These are phyloP conservation scores for Cercospora beticola DNA, from an alignment of 2,329 filamentous ascomycete species.

Conservation along the genomic window DNA sequence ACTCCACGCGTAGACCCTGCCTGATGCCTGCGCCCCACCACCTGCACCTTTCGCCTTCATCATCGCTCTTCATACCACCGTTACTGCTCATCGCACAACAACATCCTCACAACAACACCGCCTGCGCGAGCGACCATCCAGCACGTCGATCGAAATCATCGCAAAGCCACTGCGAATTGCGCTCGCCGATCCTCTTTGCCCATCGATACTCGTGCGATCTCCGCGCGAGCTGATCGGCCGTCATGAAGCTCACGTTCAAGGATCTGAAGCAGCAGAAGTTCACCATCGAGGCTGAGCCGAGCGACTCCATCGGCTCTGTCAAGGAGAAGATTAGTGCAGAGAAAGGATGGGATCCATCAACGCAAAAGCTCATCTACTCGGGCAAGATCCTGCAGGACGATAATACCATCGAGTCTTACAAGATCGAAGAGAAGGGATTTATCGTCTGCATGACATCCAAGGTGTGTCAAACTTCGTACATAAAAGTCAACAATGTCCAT, in stretches of 20 bases:
- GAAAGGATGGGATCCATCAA: conserved; percentile 89
- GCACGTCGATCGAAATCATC: background rate
- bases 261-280: conserved; percentile 99
- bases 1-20: background rate
- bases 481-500: background rate
- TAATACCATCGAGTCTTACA: conserved; percentile 93
- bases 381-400: conserved; percentile 99
- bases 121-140: background rate
- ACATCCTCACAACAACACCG: background rate
- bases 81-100: background rate
- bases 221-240: conserved; percentile 19
- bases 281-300: conserved; percentile 88
- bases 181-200: background rate
- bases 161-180: background rate
- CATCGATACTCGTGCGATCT: background rate
- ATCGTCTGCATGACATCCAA: conserved; percentile 98
- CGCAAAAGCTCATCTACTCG: conserved; percentile 97
- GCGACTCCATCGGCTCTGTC: conserved; percentile 82
- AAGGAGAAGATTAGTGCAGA: conserved; percentile 90
- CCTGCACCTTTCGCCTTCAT: conserved; percentile 7
- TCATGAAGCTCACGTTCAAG: conserved; percentile 72
- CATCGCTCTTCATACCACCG: conserved; percentile 9
- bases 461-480: conserved; percentile 51
- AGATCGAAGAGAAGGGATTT: conserved; percentile 99
- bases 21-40: conserved; percentile 2